Percentiles rank a stretch among this genome's conserved stretches.
phyloP scores from a whole-genome alignment of 2,329 filamentous ascomycete species.

The Aspergillus udagawae region DNA sequence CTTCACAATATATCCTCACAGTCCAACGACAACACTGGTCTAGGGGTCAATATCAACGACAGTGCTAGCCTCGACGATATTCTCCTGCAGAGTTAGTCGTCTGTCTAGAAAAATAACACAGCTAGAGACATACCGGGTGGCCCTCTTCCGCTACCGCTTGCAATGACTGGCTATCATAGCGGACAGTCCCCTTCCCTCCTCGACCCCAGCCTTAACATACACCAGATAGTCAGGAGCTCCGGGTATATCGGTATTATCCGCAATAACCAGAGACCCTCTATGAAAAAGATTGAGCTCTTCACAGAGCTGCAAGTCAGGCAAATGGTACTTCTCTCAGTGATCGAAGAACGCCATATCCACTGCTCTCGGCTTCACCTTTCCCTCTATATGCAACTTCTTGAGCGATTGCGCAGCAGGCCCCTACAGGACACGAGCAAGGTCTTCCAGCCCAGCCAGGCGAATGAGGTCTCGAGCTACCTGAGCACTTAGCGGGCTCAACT shows the following conservation, averaged over 20 bases:
- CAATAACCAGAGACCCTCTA: constrained; percentile 30
- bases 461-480: constrained; percentile 29
- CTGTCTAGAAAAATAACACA: background rate
- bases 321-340: constrained; percentile 34
- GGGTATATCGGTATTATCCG: constrained; percentile 39
- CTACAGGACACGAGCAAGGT: constrained; percentile 32
- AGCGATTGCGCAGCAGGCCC: constrained; percentile 29
- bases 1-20: background rate
- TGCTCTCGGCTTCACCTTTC: constrained; percentile 16
- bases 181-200: constrained; percentile 11
- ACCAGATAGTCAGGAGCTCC: constrained; percentile 40
- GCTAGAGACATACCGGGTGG: constrained; percentile 9
- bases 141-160: constrained; percentile 1
- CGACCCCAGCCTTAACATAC: constrained; percentile 33
- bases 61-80: no score
- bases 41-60: background rate
- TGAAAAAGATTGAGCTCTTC: constrained; percentile 32
- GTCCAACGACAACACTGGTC: background rate
- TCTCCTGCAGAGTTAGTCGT: background rate
- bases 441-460: constrained; percentile 30
- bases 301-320: constrained; percentile 32
- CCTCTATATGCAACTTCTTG: constrained; percentile 22
- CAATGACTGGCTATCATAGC: constrained; percentile 22
- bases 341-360: constrained; percentile 39
- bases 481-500: constrained; percentile 30